Conservation (phyloP, 1,139 yeast genomes). For the Arxiozyma slooffiae region DNA sequence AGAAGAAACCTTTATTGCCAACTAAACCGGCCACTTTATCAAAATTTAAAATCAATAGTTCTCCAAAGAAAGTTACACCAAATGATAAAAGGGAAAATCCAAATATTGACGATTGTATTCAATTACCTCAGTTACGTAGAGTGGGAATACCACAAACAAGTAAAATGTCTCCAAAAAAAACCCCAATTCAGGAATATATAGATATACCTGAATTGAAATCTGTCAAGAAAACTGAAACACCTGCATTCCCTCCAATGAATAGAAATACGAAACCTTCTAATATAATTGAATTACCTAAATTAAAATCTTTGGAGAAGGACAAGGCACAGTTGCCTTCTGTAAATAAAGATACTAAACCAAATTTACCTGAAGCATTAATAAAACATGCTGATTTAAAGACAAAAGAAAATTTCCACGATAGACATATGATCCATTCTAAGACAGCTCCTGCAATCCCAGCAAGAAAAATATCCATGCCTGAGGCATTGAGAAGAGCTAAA, state of each 20-base stretch:
- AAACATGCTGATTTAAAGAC: conserved; percentile 5
- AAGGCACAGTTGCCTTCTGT: background rate
- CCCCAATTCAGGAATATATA: background rate
- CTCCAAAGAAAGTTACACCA: background rate
- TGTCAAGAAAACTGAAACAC: conserved; percentile 1
- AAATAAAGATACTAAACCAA: conserved; percentile 5
- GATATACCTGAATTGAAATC: conserved; percentile 12
- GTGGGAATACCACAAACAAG: conserved; percentile 2
- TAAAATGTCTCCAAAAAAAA: background rate
- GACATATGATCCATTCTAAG: conserved; percentile 12
- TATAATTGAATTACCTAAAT: background rate
- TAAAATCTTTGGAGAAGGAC: background rate
- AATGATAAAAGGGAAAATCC: background rate
- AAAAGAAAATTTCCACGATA: conserved; percentile 5
- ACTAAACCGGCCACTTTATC: conserved; percentile 12
- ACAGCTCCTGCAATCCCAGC: conserved; percentile 22
- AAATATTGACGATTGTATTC: conserved; percentile 4
- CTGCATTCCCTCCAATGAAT: background rate
- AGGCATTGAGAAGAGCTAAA: conserved; percentile 26
- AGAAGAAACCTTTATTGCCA: conserved; percentile 13
- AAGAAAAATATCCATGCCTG: conserved; percentile 28
- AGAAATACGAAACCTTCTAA: background rate
- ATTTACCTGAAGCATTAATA: conserved; percentile 15
- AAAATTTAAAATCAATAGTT: background rate
- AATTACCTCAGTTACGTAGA: conserved; percentile 11